These are phyloP conservation scores for Heliocybe sulcata DNA, from an alignment of 1,284 basidiomycete genomes.

Conservation along the genomic window DNA sequence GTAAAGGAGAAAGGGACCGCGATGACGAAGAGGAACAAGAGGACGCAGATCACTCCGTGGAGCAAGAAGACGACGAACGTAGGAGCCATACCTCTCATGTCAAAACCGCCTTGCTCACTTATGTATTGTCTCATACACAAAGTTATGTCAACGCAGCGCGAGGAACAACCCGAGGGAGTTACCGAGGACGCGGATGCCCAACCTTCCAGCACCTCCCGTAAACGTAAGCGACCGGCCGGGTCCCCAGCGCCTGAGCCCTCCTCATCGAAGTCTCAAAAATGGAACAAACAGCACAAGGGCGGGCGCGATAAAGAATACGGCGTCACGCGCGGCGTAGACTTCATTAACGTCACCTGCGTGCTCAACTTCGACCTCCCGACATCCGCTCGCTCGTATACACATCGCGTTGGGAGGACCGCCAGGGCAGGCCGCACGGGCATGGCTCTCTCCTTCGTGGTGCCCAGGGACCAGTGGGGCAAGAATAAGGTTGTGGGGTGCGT, in stretches of 20 bases:
- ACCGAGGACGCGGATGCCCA: slow-evolving; percentile 13
- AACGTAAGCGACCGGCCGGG: slow-evolving; percentile 13
- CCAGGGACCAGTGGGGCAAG: slow-evolving; percentile 69
- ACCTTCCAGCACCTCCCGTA: slow-evolving; percentile 7
- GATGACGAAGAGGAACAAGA: slow-evolving; percentile 31
- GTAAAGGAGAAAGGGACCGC: slow-evolving; percentile 44
- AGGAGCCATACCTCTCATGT: slow-evolving; percentile 12
- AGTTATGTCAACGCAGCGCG: slow-evolving; percentile 55
- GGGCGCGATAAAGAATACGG: slow-evolving; percentile 77
- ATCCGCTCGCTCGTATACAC: slow-evolving; percentile 87
- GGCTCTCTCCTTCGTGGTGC: slow-evolving; percentile 87
- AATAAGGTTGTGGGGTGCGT: slow-evolving; percentile 65
- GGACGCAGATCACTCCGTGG: slow-evolving; percentile 26
- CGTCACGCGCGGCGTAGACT: slow-evolving; percentile 95
- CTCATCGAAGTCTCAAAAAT: slow-evolving; percentile 23
- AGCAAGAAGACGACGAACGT: slow-evolving; percentile 33
- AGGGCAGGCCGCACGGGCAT: slow-evolving; percentile 93
- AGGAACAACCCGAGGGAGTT: slow-evolving; percentile 15
- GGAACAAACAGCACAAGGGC: slow-evolving; percentile 19
- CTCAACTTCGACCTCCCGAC: slow-evolving; percentile 97
- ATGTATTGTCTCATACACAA: slow-evolving; percentile 1
- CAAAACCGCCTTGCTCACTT: not conserved
- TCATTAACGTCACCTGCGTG: slow-evolving; percentile 95
- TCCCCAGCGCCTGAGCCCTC: slow-evolving; percentile 11
- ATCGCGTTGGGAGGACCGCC: slow-evolving; percentile 94